Percentiles rank a stretch among this genome's conserved stretches.
Evolutionary conservation across 1,284 basidiomycete species (phyloP).

Genomic region (Fomes fomentarius): DNA sequence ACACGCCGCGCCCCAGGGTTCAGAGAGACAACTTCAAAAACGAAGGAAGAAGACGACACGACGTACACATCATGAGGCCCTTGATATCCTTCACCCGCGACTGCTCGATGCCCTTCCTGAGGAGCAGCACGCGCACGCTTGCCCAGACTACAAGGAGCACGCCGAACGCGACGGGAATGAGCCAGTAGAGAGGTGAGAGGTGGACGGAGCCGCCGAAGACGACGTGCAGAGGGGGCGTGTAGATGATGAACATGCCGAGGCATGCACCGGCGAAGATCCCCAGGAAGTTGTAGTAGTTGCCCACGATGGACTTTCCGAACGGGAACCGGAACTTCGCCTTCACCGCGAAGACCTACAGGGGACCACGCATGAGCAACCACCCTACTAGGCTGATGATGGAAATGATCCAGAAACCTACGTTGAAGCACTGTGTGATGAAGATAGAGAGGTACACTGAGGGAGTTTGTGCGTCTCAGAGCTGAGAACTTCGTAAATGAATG

Average conservation of each 20-base stretch:
- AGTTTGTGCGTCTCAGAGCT: background rate
- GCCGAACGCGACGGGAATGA: constrained; percentile 66
- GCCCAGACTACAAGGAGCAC: constrained; percentile 62
- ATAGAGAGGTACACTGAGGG: constrained; percentile 60
- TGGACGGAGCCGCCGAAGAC: constrained; percentile 65
- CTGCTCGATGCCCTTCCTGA: constrained; percentile 57
- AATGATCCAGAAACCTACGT: too few species aligned
- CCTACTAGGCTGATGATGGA: too few species aligned
- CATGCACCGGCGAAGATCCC: constrained; percentile 66
- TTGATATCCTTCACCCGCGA: constrained; percentile 65
- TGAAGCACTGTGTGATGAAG: constrained; percentile 73
- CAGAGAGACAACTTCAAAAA: too few species aligned
- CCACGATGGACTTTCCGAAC: constrained; percentile 58
- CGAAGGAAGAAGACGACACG: too few species aligned
- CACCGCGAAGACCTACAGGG: constrained; percentile 60
- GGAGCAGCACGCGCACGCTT: constrained; percentile 56
- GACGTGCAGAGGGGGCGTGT: constrained; percentile 68
- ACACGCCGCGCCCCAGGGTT: too few species aligned
- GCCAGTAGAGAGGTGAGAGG: constrained; percentile 68
- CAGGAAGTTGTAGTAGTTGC: constrained; percentile 66
- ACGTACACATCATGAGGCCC: constrained; percentile 71
- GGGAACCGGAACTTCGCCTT: constrained; percentile 67
- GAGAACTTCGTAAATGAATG: background rate
- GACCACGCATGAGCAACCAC: too few species aligned
- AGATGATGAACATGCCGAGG: constrained; percentile 68